These are phyloP conservation scores for Lichtheimia ornata DNA, from an alignment of 371 early-diverging fungal genomes.

Conservation along the genomic window DNA sequence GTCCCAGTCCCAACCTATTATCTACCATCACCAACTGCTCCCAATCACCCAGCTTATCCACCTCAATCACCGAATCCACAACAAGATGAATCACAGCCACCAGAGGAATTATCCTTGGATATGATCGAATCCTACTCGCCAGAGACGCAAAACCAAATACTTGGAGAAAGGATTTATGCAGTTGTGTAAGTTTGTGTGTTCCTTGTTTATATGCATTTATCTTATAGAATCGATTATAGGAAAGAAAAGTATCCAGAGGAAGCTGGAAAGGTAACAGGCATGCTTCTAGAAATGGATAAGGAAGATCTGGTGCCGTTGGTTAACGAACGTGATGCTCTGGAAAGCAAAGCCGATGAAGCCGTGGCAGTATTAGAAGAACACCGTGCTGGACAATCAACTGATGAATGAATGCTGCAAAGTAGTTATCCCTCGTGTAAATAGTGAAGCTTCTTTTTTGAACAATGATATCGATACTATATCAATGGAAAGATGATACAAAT, in stretches of 20 bases:
- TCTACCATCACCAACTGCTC: slow-evolving; percentile 2
- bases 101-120: slow-evolving; percentile 64
- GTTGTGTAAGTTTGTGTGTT: slow-evolving; percentile 47
- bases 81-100: background rate
- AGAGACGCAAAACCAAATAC: slow-evolving; percentile 88
- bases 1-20: slow-evolving; percentile 9
- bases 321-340: slow-evolving; percentile 70
- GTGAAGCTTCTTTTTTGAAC: too few species aligned
- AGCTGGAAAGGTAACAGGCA: slow-evolving; percentile 97
- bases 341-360: slow-evolving; percentile 39
- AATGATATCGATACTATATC: too few species aligned
- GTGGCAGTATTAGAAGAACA: slow-evolving; percentile 28
- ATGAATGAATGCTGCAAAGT: background rate
- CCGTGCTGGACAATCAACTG: slow-evolving; percentile 8
- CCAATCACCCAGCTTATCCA: background rate
- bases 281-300: slow-evolving; percentile 97
- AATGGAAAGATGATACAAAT: too few species aligned
- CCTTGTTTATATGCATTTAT: background rate
- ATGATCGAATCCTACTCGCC: slow-evolving; percentile 72
- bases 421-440: too few species aligned
- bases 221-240: slow-evolving; percentile 14
- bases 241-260: slow-evolving; percentile 59
- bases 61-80: background rate
- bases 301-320: slow-evolving; percentile 83
- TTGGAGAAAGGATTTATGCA: slow-evolving; percentile 94